Percentiles rank a stretch among this genome's conserved stretches.
Conservation (phyloP, 202 grass and related monocot genomes). For the Hordeum pubiflorum region DNA sequence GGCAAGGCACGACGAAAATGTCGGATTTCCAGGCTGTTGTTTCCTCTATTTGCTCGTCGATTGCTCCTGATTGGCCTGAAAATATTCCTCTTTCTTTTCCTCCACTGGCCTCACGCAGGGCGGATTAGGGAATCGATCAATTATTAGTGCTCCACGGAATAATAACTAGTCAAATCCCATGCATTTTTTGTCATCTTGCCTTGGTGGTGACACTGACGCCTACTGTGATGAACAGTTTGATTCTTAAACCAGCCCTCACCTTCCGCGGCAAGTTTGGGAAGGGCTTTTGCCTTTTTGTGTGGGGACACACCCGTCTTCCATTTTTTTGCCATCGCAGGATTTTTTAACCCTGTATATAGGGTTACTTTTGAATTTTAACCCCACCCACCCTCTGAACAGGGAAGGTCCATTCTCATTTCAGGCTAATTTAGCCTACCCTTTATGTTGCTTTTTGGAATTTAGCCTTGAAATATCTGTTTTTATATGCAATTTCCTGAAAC, state of each 20-base stretch:
- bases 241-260: not conserved
- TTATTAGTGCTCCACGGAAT: not conserved
- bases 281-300: not conserved
- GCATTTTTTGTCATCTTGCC: not conserved
- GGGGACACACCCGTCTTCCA: not conserved
- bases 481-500: not conserved
- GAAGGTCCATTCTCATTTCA: not conserved
- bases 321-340: not conserved
- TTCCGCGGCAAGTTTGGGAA: conserved; percentile 8
- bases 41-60: not conserved
- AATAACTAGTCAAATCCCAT: not conserved
- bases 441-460: not conserved
- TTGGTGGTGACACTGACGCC: not conserved
- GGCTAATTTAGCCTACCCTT: not conserved
- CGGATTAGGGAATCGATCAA: not conserved
- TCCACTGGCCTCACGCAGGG: not conserved
- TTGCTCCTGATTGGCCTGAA: not conserved
- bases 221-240: not conserved
- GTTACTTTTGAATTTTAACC: not conserved
- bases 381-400: not conserved
- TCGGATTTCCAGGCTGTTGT: not conserved
- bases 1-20: not conserved
- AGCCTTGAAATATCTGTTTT: not conserved
- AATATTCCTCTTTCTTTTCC: not conserved
- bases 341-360: not conserved